Evolutionary conservation across 352 stramenopile species (phyloP).

Genomic region (Phytopythium chamaehyphon): DNA sequence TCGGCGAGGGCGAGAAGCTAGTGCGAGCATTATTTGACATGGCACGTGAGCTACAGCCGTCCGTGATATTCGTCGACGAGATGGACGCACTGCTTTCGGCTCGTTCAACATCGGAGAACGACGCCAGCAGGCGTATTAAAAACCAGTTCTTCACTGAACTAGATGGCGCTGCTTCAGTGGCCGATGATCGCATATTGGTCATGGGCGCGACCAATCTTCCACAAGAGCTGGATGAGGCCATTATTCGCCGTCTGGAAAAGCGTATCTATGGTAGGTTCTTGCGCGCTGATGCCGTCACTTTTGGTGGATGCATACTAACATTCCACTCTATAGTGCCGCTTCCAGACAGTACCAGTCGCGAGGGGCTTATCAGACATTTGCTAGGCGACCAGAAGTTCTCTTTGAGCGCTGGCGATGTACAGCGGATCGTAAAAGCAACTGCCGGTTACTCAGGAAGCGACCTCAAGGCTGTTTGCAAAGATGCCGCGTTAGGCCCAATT

Average conservation of each 20-base stretch:
- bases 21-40: conserved; percentile 92
- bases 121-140: conserved; percentile 85
- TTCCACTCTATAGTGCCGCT: conserved; percentile 51
- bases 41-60: conserved; percentile 77
- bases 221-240: conserved; percentile 83
- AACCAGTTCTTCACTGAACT: conserved; percentile 91
- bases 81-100: conserved; percentile 83
- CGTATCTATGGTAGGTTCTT: conserved; percentile 75
- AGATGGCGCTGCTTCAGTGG: conserved; percentile 66
- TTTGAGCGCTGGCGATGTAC: conserved; percentile 57
- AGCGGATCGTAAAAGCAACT: conserved; percentile 62
- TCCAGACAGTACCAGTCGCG: conserved; percentile 43
- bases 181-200: conserved; percentile 80
- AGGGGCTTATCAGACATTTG: conserved; percentile 59
- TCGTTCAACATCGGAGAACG: conserved; percentile 75
- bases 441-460: conserved; percentile 85
- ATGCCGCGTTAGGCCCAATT: conserved; percentile 91
- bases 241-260: conserved; percentile 83
- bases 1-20: conserved; percentile 93
- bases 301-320: no score
- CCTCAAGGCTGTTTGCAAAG: conserved; percentile 93
- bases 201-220: conserved; percentile 88
- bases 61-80: conserved; percentile 90
- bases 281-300: no score
- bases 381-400: conserved; percentile 45